Base-by-base conservation (phyloP, 352 stramenopile species). In the Globisporangium yorkense region DNA sequence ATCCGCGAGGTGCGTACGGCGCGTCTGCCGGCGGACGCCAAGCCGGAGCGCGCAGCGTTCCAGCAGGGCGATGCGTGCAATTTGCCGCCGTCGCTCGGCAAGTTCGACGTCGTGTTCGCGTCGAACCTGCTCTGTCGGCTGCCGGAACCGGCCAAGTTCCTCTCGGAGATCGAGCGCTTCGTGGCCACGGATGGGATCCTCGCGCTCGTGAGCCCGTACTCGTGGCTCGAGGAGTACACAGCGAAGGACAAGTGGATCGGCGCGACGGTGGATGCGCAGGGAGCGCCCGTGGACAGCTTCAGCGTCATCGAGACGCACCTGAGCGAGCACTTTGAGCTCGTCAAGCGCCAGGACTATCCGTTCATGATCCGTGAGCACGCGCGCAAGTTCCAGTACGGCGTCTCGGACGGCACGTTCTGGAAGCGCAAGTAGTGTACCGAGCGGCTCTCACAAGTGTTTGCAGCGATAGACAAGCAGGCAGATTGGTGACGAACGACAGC, bases 201-300 rank as follows among this genome's bases (percentile, higher is more conserved):
- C 35, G 91, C 97, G 5, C 84, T 98, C 54, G 86, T 98, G 29
- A 98, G 94, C 24, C 96, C 96, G 33, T 99, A 98, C 74, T 98
- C 90, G 54, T 99, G 96, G 96, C 71, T 99, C 51, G 84, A 97
- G 60, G 92, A 99, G 65, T 99, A 98, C 75, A 99, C 96, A 8
- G 66, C 79, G n/a, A 84, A 88, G 56, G 75, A 91, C 39, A 82
- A 95, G 54, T 96, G 88, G 88, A 89, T 96, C 59, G 87, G 86
- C 15, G 87, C 65, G 12, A 66, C 74, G 15, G 60, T 70, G 2
- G 74, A 80, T 39, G 62, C 55, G 5, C 56, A 80, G 18, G 74
- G 71, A 18, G 62, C 72, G n/a, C 67, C 68, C 12, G 72, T 83
- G 10, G 79, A 86, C 62, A 92, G 80, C 63, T 91, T 90, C 54